Evolutionary conservation across 108 stramenopile species (phyloP).

Genomic region (Fragilariopsis cylindrus): DNA sequence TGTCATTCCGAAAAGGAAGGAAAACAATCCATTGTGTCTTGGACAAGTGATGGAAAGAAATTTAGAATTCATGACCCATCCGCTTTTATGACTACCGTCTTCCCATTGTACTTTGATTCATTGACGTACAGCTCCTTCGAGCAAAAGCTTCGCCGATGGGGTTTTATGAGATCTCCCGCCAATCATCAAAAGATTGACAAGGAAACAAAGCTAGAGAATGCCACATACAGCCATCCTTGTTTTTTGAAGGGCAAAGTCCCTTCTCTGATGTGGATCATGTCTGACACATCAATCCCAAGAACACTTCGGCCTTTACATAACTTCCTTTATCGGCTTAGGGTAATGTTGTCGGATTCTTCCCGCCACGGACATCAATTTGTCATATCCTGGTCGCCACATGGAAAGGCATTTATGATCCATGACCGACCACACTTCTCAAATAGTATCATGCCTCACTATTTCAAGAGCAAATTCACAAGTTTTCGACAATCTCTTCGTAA

Average conservation of each 20-base stretch:
- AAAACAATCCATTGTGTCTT: slow-evolving; percentile 6
- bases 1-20: slow-evolving; percentile 1
- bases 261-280: slow-evolving; percentile 6
- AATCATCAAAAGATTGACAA: slow-evolving; percentile 10
- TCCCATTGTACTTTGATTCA: slow-evolving; percentile 21
- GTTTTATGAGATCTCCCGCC: slow-evolving; percentile 19
- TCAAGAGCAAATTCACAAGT: slow-evolving; percentile 51
- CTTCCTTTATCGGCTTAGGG: slow-evolving; percentile 17
- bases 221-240: slow-evolving; percentile 21
- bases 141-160: slow-evolving; percentile 29
- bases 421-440: slow-evolving; percentile 34
- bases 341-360: slow-evolving; percentile 16
- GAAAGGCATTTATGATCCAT: slow-evolving; percentile 28
- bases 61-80: slow-evolving; percentile 18
- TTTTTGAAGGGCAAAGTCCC: slow-evolving; percentile 15
- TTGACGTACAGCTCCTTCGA: slow-evolving; percentile 22
- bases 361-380: slow-evolving; percentile 9
- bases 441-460: slow-evolving; percentile 56
- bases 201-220: not conserved
- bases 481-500: slow-evolving; percentile 81
- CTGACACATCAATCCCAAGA: not conserved
- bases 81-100: slow-evolving; percentile 14
- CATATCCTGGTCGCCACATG: slow-evolving; percentile 28
- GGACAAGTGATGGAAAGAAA: slow-evolving; percentile 18
- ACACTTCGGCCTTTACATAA: slow-evolving; percentile 11